Evolutionary conservation across 208 protist species (phyloP), one percentile per base, ranked within the genome.

Genomic region (Leishmania braziliensis): DNA sequence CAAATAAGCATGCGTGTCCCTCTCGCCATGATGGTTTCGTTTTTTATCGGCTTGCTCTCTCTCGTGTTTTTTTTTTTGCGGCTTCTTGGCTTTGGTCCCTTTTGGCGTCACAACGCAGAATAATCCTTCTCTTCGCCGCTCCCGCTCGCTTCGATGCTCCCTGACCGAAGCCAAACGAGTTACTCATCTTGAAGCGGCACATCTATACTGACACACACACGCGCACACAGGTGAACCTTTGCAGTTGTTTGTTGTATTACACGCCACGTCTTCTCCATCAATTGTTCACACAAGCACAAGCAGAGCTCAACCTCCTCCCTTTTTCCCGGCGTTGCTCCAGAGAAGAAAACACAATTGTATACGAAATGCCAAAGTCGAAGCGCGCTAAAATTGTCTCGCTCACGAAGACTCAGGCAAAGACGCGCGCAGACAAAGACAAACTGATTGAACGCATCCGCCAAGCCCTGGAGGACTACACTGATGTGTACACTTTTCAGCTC

Each of bases 341-440:
- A 72, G 43, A 62, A 2, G 56, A 2, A 46, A 26, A 68, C 9
- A 14, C 26, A 29, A 66, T 39, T 39, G 36, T 39, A 39, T 39
- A 77, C 43, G 56, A 39, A 29, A 97, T 98, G 95, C 91, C 94
- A 29, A 97, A 96, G 82, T 97, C 92, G 46, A 97, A 97, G 89
- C 89, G 93, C 62, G 76, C 93, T 56, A 95, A 94, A 79, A 77
- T 96, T 50, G 90, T 98, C 6, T 84, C 91, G 29, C 91, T 99
- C 29, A 97, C 96, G 29, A 97, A 96, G 75, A 98, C 96, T 29
- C 82, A 95, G 87, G 88, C 89, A 12, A 98, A 98, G 86, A 98
- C 95, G 8, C 86, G 93, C 60, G 94, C 91, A 66, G 85, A 97
- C 74, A 99, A 99, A 86, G 90, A 98, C 68, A 83, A 91, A 78